Base-by-base conservation (phyloP, 1,139 yeast genomes). In the Hyphopichia wangnamkhiaoensis region DNA sequence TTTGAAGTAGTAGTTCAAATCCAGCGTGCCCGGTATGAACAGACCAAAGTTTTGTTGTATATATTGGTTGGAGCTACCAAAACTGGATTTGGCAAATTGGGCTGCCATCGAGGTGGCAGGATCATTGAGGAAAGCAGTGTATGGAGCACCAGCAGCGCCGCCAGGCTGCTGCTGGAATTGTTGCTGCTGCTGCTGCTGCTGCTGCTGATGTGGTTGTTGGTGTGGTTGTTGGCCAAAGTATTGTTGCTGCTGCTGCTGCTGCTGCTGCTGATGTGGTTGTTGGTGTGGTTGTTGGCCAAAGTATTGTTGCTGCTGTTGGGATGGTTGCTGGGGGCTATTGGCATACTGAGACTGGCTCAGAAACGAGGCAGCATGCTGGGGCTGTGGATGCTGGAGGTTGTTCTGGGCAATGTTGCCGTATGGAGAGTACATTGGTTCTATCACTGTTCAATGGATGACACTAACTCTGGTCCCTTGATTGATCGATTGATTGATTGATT, bases 71-170 rank as follows among this genome's bases (percentile, higher is more conserved):
- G 81, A 74, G 32, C 78, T 75, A 41, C 76, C 82, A 38, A 93
- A 77, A 4, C 98, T 96, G 40, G 79, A 78, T 53, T 88, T 85
- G 24, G 98, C 96, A 45, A 91, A 81, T 54, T 88, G 96, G 26
- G 93, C 78, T 2, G 97, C 96, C 73, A 93, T 76, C 38, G 86
- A 80, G 0, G 95, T 79, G 5, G 89, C 79, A 16, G 96, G 94
- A 54, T 88, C 96, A 48, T 76, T 79, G 59, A 89, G 77, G 49
- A 85, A 73, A 44, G 69, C 66, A 42, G 59, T 57, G 52, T 42
- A 51, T 37, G 36, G 37, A 1, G 39, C 39, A 12, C 38, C 38
- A 23, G 32, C 26, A 16, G 40, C 34, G 12, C 23, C 42, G 15
- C 31, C 37, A 27, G 33, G 42, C 14, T 35, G 44, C 10, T 29